phyloP scores from a whole-genome alignment of 345 rosid species.

The Gossypium rotundifolium region DNA sequence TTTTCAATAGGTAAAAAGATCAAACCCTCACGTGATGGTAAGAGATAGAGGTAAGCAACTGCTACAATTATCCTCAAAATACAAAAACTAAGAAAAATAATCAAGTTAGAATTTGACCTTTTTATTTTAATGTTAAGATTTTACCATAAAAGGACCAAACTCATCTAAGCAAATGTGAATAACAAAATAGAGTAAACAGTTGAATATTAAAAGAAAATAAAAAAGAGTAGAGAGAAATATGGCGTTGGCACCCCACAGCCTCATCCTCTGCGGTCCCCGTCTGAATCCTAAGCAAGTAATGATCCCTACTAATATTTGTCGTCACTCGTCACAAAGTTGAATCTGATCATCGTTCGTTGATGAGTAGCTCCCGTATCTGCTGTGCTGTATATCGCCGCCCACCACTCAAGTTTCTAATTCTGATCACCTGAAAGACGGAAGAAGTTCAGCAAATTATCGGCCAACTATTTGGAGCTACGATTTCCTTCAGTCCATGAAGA shows the following conservation, averaged over 20 bases:
- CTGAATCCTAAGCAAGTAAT: not conserved
- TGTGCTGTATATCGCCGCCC: no score
- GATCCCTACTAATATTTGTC: not conserved
- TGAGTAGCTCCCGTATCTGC: not conserved
- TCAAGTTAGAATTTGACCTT: no score
- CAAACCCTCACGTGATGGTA: no score
- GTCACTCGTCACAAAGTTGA: not conserved
- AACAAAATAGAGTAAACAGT: not conserved
- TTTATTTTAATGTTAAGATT: no score
- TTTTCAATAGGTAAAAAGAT: no score
- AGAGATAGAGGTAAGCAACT: no score
- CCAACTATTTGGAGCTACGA: conserved; percentile 11
- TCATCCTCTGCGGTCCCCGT: not conserved
- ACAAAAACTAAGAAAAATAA: no score
- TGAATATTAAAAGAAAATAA: no score
- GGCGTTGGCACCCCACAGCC: not conserved
- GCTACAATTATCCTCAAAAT: no score
- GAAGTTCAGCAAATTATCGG: conserved; percentile 10
- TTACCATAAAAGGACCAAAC: no score
- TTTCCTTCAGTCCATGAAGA: conserved; percentile 1
- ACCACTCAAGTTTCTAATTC: not conserved
- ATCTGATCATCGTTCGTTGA: not conserved
- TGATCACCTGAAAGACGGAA: not conserved
- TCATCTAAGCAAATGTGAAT: not conserved
- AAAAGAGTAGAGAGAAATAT: not conserved